These are phyloP conservation scores for Hypoxylon sp. DNA, from an alignment of 2,329 filamentous ascomycete species.

Conservation along the genomic window DNA sequence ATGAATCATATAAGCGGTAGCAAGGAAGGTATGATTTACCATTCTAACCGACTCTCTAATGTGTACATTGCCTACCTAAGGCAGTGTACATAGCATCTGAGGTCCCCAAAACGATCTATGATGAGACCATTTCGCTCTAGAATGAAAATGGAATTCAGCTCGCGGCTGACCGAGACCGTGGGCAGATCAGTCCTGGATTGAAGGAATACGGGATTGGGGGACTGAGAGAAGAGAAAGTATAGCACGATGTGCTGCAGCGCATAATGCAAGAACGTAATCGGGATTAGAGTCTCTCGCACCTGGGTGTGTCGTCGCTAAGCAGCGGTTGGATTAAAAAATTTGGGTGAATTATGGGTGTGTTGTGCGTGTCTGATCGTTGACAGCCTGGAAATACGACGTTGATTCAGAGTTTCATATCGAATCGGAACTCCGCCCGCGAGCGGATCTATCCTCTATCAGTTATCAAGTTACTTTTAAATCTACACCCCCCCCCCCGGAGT, in stretches of 20 bases:
- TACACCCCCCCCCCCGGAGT: slow-evolving; percentile 22
- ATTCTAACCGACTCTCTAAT: slow-evolving; percentile 13
- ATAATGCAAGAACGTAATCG: slow-evolving; percentile 28
- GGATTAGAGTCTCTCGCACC: slow-evolving; percentile 12
- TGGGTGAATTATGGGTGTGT: no score
- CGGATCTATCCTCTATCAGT: slow-evolving; percentile 30
- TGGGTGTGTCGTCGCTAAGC: neutral
- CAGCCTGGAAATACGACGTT: slow-evolving; percentile 32
- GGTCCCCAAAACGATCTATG: slow-evolving; percentile 21
- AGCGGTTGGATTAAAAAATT: slow-evolving; percentile 1
- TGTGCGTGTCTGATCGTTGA: slow-evolving; percentile 1
- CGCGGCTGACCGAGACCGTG: slow-evolving; percentile 32
- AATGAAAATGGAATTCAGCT: slow-evolving; percentile 32
- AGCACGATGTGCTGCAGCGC: slow-evolving; percentile 25
- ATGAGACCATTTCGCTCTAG: slow-evolving; percentile 9
- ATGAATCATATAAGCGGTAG: slow-evolving; percentile 15
- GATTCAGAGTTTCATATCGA: slow-evolving; percentile 30
- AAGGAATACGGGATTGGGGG: slow-evolving; percentile 41
- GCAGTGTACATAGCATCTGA: neutral
- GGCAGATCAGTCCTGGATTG: slow-evolving; percentile 34
- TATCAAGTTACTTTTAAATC: slow-evolving; percentile 26
- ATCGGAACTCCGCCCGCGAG: slow-evolving; percentile 29
- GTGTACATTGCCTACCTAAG: neutral
- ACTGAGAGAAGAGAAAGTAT: slow-evolving; percentile 4
- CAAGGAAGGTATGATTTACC: slow-evolving; percentile 37